These are phyloP conservation scores for Halophytophthora polymorphica DNA, from an alignment of 352 stramenopile genomes.

Conservation along the genomic window DNA sequence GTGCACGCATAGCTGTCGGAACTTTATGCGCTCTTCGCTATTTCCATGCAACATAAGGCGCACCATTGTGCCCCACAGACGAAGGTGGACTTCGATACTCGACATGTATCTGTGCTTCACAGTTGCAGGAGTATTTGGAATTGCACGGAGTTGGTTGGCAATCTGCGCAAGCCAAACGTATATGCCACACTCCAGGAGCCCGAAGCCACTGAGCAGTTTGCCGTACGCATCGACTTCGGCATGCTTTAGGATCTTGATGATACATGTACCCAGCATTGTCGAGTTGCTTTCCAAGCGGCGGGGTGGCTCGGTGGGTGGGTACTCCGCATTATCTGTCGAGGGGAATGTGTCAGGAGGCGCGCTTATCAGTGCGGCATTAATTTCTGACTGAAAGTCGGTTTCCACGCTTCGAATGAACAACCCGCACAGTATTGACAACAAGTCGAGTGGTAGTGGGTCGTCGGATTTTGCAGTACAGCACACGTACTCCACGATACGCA, in stretches of 20 bases:
- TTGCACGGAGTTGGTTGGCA: slow-evolving; percentile 30
- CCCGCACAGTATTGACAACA: slow-evolving; percentile 63
- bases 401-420: slow-evolving; percentile 50
- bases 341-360: not conserved
- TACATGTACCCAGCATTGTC: slow-evolving; percentile 48
- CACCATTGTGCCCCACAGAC: slow-evolving; percentile 36
- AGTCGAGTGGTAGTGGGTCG: slow-evolving; percentile 41
- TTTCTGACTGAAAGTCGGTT: not conserved
- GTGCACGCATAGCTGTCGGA: slow-evolving; percentile 53
- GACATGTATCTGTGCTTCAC: slow-evolving; percentile 20
- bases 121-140: slow-evolving; percentile 5
- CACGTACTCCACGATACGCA: slow-evolving; percentile 78
- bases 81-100: slow-evolving; percentile 33
- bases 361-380: not conserved
- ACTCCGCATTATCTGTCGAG: not conserved
- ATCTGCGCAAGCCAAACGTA: slow-evolving; percentile 54
- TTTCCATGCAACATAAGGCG: slow-evolving; percentile 60
- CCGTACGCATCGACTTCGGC: slow-evolving; percentile 30
- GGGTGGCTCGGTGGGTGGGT: not conserved
- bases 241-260: slow-evolving; percentile 61
- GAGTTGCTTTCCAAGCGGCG: slow-evolving; percentile 17
- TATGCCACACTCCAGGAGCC: slow-evolving; percentile 61
- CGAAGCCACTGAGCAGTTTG: slow-evolving; percentile 50
- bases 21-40: slow-evolving; percentile 34
- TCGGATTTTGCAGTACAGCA: slow-evolving; percentile 52